Base-by-base conservation (phyloP, 495 filamentous ascomycete genomes). In the Parathielavia hyrcaniae region DNA sequence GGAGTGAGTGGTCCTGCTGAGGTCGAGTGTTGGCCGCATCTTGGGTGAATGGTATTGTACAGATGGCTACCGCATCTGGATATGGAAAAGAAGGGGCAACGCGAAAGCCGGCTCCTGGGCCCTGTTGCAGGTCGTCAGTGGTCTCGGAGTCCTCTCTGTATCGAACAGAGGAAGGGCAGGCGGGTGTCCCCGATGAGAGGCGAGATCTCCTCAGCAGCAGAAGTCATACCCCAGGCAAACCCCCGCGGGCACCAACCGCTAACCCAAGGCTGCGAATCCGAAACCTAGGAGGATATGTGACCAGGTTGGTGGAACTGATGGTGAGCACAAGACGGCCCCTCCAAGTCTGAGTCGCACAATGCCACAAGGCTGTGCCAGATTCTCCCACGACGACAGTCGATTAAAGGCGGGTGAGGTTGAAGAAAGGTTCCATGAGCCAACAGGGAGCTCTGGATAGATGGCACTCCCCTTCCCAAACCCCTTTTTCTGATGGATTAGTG, bases 1-100 rank as follows among this genome's bases (percentile, higher is more conserved):
- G 58, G 71, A 61, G 60, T 79, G 76, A n/a, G 69, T 67, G 39
- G 72, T 70, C 61, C 75, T 72, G 51, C 71, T 69, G 51, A 78
- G 64, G 62, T 79, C 78, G 58, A 82, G 71, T 56, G 72, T 71
- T 47, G 78, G 78, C 17, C 73, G 65, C 78, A 81, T 81, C 20
- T 58, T 68, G 60, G 16, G 26, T 30, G 26, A 58, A 50, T 20
- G 30, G 39, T 39, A 57, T 49, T 49, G 19, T 11, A 26, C 34
- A 16, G 23, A 54, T 13, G 36, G 45, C 35, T 46, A 47, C 22
- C 19, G 30, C 40, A 53, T 35, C 48, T 20, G 26, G 26, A 30
- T 30, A 6, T 30, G 26, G 2, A 3, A n/a, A 17, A 26, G 32
- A 40, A 47, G 17, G 32, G 41, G 19, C 19, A 36, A 5, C 10